Percentiles rank a stretch among this genome's conserved stretches.
These are phyloP conservation scores for Trichoderma atroviride DNA, from an alignment of 2,329 filamentous ascomycete species.

Conservation along the genomic window DNA sequence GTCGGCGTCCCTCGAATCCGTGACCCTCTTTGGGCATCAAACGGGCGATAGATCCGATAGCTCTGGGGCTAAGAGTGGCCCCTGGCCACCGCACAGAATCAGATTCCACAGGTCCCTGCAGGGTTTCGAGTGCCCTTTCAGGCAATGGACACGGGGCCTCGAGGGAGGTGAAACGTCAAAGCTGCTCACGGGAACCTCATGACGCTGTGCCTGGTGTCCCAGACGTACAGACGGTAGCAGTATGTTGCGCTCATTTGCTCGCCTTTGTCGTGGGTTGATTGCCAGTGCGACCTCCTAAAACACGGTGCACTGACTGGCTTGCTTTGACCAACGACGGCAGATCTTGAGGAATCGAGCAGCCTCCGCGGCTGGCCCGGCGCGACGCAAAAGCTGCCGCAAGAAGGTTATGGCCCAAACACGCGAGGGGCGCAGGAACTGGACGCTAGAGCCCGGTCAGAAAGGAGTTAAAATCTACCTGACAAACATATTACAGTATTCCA, in stretches of 20 bases:
- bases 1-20: conserved; percentile 16
- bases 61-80: conserved; percentile 1
- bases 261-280: neutral
- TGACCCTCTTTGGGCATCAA: conserved; percentile 23
- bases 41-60: neutral
- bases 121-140: conserved; percentile 18
- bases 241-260: neutral
- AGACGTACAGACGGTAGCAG: neutral
- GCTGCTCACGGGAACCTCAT: conserved; percentile 11
- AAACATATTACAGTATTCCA: too few relatives aligned
- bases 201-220: neutral
- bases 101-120: conserved; percentile 22
- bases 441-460: conserved; percentile 1
- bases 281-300: neutral
- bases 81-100: conserved; percentile 4
- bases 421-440: neutral
- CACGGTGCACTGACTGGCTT: conserved; percentile 1
- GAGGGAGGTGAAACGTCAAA: conserved; percentile 10
- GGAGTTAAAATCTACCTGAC: conserved; percentile 4
- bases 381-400: neutral
- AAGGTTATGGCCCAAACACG: neutral
- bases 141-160: conserved; percentile 16
- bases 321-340: neutral
- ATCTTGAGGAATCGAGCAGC: neutral
- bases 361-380: neutral